phyloP scores from a whole-genome alignment of 495 filamentous ascomycete species.

The Penicillium herquei region DNA sequence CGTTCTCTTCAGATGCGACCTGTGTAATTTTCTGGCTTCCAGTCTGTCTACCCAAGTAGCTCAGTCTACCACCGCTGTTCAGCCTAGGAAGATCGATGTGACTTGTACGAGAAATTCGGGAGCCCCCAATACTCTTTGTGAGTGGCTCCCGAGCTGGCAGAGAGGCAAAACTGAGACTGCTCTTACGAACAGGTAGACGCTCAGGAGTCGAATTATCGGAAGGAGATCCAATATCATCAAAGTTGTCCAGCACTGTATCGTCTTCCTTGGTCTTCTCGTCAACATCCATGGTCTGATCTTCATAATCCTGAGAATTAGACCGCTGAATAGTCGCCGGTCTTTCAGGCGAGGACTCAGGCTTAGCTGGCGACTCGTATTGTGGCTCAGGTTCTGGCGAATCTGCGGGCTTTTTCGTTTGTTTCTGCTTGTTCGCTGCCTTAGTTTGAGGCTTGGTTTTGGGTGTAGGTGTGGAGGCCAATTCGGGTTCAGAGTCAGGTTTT shows the following conservation, averaged over 20 bases:
- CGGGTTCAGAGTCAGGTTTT: constrained; percentile 13
- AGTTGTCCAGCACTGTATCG: constrained; percentile 48
- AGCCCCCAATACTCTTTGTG: constrained; percentile 72
- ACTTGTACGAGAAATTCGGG: constrained; percentile 70
- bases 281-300: constrained; percentile 20
- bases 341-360: constrained; percentile 16
- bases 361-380: constrained; percentile 4
- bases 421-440: constrained; percentile 5
- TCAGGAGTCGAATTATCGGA: constrained; percentile 64
- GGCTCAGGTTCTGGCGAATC: constrained; percentile 8
- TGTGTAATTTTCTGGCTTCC: constrained; percentile 29
- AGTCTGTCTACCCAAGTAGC: constrained; percentile 58
- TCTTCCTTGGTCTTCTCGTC: constrained; percentile 45
- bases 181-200: constrained; percentile 72
- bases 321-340: constrained; percentile 13
- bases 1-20: constrained; percentile 29
- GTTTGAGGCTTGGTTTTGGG: constrained; percentile 9
- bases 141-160: constrained; percentile 88
- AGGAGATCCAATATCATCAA: constrained; percentile 57
- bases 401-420: constrained; percentile 13
- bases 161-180: constrained; percentile 89
- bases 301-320: constrained; percentile 13
- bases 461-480: constrained; percentile 22
- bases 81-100: constrained; percentile 67
- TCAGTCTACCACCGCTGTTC: constrained; percentile 35